Conservation (phyloP, 768 basidiomycete genomes). For the Amanita subjunquillea region DNA sequence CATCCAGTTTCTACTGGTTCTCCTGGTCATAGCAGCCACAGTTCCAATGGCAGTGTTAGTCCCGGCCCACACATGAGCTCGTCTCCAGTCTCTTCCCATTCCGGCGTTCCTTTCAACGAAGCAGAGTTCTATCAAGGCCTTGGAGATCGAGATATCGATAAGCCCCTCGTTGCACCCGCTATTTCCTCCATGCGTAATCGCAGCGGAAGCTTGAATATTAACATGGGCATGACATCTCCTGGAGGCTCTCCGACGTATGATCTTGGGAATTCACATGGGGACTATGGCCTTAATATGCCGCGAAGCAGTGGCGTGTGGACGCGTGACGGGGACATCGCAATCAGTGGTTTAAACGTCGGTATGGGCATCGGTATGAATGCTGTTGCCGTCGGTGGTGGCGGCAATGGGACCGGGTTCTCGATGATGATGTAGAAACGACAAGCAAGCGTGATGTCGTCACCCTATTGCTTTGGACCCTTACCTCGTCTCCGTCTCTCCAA, state of each 20-base stretch:
- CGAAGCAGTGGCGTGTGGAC: background rate
- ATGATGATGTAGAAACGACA: slow-evolving; percentile 13
- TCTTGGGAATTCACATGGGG: background rate
- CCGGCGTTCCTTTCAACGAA: slow-evolving; percentile 1
- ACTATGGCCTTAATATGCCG: background rate
- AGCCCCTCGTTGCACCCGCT: background rate
- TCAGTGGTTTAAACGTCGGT: slow-evolving; percentile 6
- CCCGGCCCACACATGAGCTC: slow-evolving; percentile 6
- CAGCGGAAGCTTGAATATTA: background rate
- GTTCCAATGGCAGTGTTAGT: slow-evolving; percentile 3
- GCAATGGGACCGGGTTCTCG: slow-evolving; percentile 12
- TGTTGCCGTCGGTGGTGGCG: slow-evolving; percentile 11
- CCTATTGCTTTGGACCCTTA: background rate
- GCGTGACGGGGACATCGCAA: slow-evolving; percentile 5
- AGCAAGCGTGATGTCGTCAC: background rate
- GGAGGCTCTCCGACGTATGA: background rate
- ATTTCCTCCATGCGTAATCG: slow-evolving; percentile 5
- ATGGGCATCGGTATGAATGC: slow-evolving; percentile 8
- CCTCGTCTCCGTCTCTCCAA: slow-evolving; percentile 1
- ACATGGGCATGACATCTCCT: background rate
- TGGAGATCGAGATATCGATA: background rate
- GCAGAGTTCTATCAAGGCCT: slow-evolving; percentile 4
- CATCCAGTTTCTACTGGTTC: slow-evolving; percentile 10
- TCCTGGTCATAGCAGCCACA: slow-evolving; percentile 6
- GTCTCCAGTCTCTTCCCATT: slow-evolving; percentile 5